phyloP scores from a whole-genome alignment of 2,329 filamentous ascomycete species.

The Penicillium sp. region DNA sequence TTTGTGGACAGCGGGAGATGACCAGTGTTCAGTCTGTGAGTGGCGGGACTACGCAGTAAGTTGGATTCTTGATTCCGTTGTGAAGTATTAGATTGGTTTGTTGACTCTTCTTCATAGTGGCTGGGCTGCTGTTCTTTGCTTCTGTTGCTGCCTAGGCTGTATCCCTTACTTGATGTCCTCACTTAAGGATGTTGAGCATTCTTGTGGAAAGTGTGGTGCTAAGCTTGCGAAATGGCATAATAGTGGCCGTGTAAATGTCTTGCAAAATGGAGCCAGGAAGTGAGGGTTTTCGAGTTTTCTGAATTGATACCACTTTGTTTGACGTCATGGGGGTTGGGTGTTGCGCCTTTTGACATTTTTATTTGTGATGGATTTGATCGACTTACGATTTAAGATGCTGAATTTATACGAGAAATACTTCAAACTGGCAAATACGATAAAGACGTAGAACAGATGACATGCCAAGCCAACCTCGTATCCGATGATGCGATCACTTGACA shows the following conservation, averaged over 20 bases:
- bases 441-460: background rate
- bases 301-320: slow-evolving; percentile 18
- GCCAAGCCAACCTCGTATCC: slow-evolving; percentile 13
- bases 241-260: slow-evolving; percentile 47
- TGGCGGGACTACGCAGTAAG: slow-evolving; percentile 32
- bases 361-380: background rate
- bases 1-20: slow-evolving; percentile 42
- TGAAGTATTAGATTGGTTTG: background rate
- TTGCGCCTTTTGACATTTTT: background rate
- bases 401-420: background rate
- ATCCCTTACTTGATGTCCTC: slow-evolving; percentile 49
- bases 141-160: slow-evolving; percentile 45
- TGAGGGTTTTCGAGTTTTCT: background rate
- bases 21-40: slow-evolving; percentile 21
- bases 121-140: slow-evolving; percentile 48
- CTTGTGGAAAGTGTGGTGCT: slow-evolving; percentile 47
- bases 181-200: slow-evolving; percentile 50
- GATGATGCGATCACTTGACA: slow-evolving; percentile 14
- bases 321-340: background rate
- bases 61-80: background rate
- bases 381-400: background rate
- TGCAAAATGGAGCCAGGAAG: slow-evolving; percentile 20
- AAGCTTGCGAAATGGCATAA: slow-evolving; percentile 50
- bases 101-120: slow-evolving; percentile 30
- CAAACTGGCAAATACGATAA: background rate